Conservation (phyloP, 1,139 yeast species). For the Debaryomycetaceae sp. region DNA sequence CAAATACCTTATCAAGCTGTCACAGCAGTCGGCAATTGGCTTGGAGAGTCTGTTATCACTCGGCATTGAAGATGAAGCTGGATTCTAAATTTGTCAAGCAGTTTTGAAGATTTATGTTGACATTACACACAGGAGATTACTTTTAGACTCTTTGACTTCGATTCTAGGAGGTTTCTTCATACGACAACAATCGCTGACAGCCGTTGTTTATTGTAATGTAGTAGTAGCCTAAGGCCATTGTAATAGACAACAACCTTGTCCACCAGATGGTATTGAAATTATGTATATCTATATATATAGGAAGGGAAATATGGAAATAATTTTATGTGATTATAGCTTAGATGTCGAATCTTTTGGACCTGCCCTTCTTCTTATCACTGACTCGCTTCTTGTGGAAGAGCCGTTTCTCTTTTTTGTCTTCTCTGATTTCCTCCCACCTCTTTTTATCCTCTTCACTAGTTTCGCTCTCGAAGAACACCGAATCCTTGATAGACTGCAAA, state of each 20-base stretch:
- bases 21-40: slow-evolving; percentile 3
- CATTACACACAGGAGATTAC: not conserved
- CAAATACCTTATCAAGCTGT: not conserved
- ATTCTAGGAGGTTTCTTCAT: no score
- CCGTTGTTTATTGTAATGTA: no score
- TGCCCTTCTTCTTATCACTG: slow-evolving; percentile 52
- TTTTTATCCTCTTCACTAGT: slow-evolving; percentile 43
- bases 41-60: slow-evolving; percentile 2
- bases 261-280: not conserved
- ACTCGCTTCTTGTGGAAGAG: slow-evolving; percentile 49
- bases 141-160: no score
- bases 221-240: no score
- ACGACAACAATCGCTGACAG: no score
- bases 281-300: not conserved
- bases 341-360: slow-evolving; percentile 39
- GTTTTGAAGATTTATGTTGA: not conserved
- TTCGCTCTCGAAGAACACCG: slow-evolving; percentile 50
- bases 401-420: slow-evolving; percentile 46
- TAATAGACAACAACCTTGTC: not conserved
- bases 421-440: slow-evolving; percentile 54
- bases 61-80: not conserved
- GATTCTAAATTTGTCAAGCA: not conserved
- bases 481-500: slow-evolving; percentile 46
- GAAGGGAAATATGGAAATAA: not conserved
- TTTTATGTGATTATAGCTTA: not conserved